These are phyloP conservation scores for Hansenula sp. DNA, from an alignment of 1,139 yeast species.

Conservation along the genomic window DNA sequence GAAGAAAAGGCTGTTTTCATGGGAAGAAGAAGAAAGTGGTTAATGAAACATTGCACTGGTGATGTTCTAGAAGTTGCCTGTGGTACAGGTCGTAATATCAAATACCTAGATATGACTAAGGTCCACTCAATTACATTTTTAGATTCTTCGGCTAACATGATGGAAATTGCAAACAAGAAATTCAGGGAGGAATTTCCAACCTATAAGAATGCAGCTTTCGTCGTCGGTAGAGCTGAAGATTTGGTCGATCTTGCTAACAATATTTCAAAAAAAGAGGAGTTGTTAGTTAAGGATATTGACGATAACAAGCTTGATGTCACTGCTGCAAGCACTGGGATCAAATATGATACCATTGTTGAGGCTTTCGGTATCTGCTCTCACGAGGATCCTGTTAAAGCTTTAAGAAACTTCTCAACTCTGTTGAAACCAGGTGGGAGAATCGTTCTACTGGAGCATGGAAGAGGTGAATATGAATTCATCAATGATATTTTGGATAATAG, in stretches of 20 bases:
- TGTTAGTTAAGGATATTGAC: slow-evolving; percentile 19
- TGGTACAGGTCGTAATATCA: slow-evolving; percentile 93
- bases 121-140: slow-evolving; percentile 76
- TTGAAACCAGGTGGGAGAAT: slow-evolving; percentile 91
- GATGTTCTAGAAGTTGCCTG: slow-evolving; percentile 93
- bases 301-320: slow-evolving; percentile 18
- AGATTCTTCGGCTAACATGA: slow-evolving; percentile 83
- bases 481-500: slow-evolving; percentile 80
- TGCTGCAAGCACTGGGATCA: slow-evolving; percentile 32
- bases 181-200: slow-evolving; percentile 64
- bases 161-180: slow-evolving; percentile 74
- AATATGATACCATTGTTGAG: slow-evolving; percentile 88
- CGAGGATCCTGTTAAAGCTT: slow-evolving; percentile 82
- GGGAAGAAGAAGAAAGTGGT: slow-evolving; percentile 81
- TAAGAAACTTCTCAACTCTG: slow-evolving; percentile 66
- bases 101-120: slow-evolving; percentile 58
- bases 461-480: slow-evolving; percentile 74
- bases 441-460: slow-evolving; percentile 85
- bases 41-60: slow-evolving; percentile 75
- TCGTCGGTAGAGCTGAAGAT: slow-evolving; percentile 91
- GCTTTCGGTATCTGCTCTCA: slow-evolving; percentile 96
- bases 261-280: slow-evolving; percentile 12
- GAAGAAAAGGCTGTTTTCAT: slow-evolving; percentile 83
- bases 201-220: slow-evolving; percentile 73
- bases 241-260: slow-evolving; percentile 52